Base-by-base conservation (phyloP, 108 stramenopile genomes). In the Aurantiochytrium sp. region DNA sequence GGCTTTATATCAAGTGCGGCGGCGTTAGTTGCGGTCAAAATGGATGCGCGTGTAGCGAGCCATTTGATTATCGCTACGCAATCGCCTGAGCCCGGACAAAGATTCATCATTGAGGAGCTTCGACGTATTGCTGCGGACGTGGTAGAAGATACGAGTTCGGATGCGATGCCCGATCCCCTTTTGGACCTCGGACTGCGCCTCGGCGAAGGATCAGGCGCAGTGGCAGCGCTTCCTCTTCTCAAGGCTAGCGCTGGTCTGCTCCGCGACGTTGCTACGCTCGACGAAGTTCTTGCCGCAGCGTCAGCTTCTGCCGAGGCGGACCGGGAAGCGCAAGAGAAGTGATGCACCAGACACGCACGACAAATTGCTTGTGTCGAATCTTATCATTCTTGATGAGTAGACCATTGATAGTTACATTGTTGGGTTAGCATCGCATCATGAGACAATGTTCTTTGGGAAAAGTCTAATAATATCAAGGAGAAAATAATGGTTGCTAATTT, bases 1-100 rank as follows among this genome's bases (percentile, higher is more conserved):
- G 96, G 96, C 1, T 95, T 95, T 91, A 96, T 96, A 88, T 95
- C 92, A 10, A 93, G 94, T 0, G 91, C 92, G 19, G 95, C 95
- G 12, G 95, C 95, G 59, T 87, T 96, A 89, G 94, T 95, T 57
- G 95, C 96, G 6, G 91, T 92, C 42, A 29, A 87, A 10, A 90
- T 95, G 42, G 76, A 92, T 45, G 95, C 96, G 14, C 57, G 58
- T 47, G 91, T 91, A 6, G 76, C 89, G 18, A 90, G 92, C 59
- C 87, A 92, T 3, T 87, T 96, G 45, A 91, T 96, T 53, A 94
- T 96, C 90, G 90, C 95, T 5, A 95, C 93, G 5, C 71, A 92
- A 88, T 95, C 95, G 8, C 91, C 94, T 4, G 96, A 96, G 90
- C 88, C 76, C n/a, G 95, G 95, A 43, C 76, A 83, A 18, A 12